Evolutionary conservation across 192 early-diverging fungal genomes (phyloP).

Genomic region (Coemansia sp.): DNA sequence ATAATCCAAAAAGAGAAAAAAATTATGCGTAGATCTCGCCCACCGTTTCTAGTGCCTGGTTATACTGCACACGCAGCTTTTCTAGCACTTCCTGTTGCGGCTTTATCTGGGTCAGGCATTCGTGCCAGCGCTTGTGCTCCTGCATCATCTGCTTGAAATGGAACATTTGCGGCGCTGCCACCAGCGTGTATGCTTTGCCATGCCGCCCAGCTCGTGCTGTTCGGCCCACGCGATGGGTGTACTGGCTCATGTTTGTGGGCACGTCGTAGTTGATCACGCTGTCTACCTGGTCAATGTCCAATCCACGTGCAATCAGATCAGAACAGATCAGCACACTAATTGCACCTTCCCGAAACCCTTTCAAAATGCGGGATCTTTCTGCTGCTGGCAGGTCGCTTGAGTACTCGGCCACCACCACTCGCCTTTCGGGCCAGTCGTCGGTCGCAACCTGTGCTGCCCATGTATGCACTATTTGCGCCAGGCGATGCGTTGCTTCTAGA

Average conservation of each 20-base stretch:
- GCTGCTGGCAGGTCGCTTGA: conserved; percentile 68
- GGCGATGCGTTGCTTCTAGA: conserved; percentile 83
- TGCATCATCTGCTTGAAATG: conserved; percentile 74
- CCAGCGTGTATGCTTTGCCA: conserved; percentile 75
- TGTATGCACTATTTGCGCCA: conserved; percentile 66
- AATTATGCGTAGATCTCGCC: conserved; percentile 20
- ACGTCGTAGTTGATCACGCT: conserved; percentile 86
- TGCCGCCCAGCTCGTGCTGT: conserved; percentile 84
- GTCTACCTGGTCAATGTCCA: conserved; percentile 79
- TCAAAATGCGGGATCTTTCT: conserved; percentile 61
- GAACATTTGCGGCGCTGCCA: conserved; percentile 64
- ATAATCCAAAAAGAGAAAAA: not conserved
- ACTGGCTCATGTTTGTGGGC: conserved; percentile 76
- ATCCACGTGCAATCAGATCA: conserved; percentile 85
- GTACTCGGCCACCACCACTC: conserved; percentile 60
- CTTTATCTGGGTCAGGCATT: conserved; percentile 55
- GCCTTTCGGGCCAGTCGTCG: conserved; percentile 16
- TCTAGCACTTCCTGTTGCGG: conserved; percentile 49
- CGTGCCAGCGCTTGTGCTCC: conserved; percentile 60
- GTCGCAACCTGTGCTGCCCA: conserved; percentile 51
- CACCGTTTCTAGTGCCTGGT: conserved; percentile 29
- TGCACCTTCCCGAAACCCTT: conserved; percentile 64
- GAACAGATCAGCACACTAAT: conserved; percentile 77
- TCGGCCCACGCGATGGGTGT: conserved; percentile 90
- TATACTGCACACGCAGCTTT: conserved; percentile 29